These are phyloP conservation scores for Candida germanica DNA, from an alignment of 805 yeast species.

Conservation along the genomic window DNA sequence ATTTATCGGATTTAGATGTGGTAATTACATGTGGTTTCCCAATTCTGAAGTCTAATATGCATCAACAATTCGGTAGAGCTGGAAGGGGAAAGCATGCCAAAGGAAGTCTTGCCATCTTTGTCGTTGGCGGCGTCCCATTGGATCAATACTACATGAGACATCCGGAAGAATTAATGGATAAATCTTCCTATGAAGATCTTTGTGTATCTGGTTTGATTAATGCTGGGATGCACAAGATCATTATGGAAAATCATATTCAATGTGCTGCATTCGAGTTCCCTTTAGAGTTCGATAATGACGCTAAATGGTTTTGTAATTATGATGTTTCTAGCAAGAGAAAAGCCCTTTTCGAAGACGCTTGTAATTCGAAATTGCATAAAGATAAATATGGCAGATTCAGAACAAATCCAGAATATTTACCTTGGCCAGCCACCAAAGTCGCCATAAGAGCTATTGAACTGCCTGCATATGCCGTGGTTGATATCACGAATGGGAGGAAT, in stretches of 20 bases:
- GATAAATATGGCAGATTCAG: constrained; percentile 30
- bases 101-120: constrained; percentile 81
- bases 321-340: constrained; percentile 11
- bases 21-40: constrained; percentile 95
- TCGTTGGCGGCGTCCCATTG: constrained; percentile 79
- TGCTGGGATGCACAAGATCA: constrained; percentile 32
- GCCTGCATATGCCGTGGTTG: constrained; percentile 83
- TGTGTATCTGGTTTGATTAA: constrained; percentile 37
- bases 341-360: constrained; percentile 24
- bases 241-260: constrained; percentile 81
- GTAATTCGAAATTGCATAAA: constrained; percentile 35
- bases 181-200: constrained; percentile 35
- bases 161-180: constrained; percentile 55
- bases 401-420: constrained; percentile 52
- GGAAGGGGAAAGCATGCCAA: constrained; percentile 71
- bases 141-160: constrained; percentile 80
- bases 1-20: constrained; percentile 88
- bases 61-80: constrained; percentile 96
- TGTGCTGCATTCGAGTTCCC: constrained; percentile 93
- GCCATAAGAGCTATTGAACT: constrained; percentile 83
- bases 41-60: constrained; percentile 75
- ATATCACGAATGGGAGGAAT: constrained; percentile 73
- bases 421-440: constrained; percentile 78
- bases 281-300: constrained; percentile 50
- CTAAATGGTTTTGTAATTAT: constrained; percentile 45